Evolutionary conservation across 768 basidiomycete genomes (phyloP).

Genomic region (Hydnomerulius pinastri): DNA sequence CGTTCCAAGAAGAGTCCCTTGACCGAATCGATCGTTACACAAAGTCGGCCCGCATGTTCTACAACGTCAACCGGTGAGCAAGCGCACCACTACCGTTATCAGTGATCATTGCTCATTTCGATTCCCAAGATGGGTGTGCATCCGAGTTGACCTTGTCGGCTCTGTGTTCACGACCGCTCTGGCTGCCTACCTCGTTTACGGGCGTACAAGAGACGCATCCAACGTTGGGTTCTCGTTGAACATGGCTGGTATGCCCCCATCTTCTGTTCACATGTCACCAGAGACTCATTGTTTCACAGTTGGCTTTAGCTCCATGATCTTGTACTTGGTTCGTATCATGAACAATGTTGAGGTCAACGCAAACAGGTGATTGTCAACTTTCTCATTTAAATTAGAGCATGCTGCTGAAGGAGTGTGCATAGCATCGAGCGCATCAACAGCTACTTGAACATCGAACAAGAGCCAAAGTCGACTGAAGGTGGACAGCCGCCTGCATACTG

Average conservation of each 20-base stretch:
- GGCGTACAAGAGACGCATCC: slow-evolving; percentile 38
- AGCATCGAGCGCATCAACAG: slow-evolving; percentile 54
- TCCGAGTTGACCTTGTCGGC: slow-evolving; percentile 57
- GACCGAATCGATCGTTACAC: slow-evolving; percentile 48
- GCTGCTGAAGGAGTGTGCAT: neutral
- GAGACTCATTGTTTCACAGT: slow-evolving; percentile 28
- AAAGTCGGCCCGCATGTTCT: slow-evolving; percentile 42
- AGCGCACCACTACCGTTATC: neutral
- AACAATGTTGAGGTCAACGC: slow-evolving; percentile 48
- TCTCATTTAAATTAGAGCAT: neutral
- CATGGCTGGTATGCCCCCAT: slow-evolving; percentile 37
- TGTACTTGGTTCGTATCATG: slow-evolving; percentile 46
- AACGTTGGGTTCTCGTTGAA: slow-evolving; percentile 39
- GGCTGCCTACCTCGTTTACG: slow-evolving; percentile 54
- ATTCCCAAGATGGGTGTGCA: slow-evolving; percentile 42
- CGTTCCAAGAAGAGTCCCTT: slow-evolving; percentile 43
- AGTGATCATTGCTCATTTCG: neutral
- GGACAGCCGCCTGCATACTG: slow-evolving; percentile 64
- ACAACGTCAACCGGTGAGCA: slow-evolving; percentile 45
- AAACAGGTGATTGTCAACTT: slow-evolving; percentile 7
- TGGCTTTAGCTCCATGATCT: slow-evolving; percentile 54
- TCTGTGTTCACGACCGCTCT: slow-evolving; percentile 51
- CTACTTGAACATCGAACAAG: slow-evolving; percentile 59
- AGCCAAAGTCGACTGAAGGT: slow-evolving; percentile 40
- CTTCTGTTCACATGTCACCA: neutral